Conservation (phyloP, 495 filamentous ascomycete species). For the Aspergillus panamensis region DNA sequence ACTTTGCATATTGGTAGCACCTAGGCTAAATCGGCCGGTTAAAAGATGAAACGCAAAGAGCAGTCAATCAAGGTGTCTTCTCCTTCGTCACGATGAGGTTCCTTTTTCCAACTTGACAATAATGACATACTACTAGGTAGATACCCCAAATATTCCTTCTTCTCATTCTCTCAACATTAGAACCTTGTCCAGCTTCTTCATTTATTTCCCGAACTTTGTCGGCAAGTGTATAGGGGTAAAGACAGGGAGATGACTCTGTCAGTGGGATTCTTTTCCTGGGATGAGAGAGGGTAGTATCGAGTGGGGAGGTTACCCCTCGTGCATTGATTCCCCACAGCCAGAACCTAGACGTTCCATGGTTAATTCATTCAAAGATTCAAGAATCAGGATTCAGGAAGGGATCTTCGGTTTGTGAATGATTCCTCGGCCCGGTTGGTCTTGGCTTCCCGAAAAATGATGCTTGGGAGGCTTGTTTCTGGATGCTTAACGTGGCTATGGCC, state of each 20-base stretch:
- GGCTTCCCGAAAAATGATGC: neutral
- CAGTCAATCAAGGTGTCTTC: too few relatives aligned
- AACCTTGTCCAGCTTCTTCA: neutral
- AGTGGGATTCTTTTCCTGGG: neutral
- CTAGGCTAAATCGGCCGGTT: too few relatives aligned
- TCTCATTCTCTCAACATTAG: too few relatives aligned
- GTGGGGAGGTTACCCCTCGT: neutral
- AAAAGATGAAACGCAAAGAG: too few relatives aligned
- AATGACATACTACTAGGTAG: too few relatives aligned
- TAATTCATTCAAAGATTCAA: neutral
- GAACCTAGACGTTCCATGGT: neutral
- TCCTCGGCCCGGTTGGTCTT: constrained; percentile 3
- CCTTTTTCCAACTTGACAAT: too few relatives aligned
- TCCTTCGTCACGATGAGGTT: too few relatives aligned
- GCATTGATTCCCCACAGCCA: neutral
- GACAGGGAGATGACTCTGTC: neutral
- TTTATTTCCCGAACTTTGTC: neutral
- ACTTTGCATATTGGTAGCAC: too few relatives aligned
- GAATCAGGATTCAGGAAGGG: neutral
- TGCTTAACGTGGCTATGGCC: too few relatives aligned
- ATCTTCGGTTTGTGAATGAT: constrained; percentile 3
- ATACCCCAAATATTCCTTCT: too few relatives aligned
- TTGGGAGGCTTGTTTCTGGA: neutral
- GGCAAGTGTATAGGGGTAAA: neutral
- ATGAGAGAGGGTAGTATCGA: neutral